phyloP scores from a whole-genome alignment of 495 filamentous ascomycete genomes.

The Hypoxylon rickii region DNA sequence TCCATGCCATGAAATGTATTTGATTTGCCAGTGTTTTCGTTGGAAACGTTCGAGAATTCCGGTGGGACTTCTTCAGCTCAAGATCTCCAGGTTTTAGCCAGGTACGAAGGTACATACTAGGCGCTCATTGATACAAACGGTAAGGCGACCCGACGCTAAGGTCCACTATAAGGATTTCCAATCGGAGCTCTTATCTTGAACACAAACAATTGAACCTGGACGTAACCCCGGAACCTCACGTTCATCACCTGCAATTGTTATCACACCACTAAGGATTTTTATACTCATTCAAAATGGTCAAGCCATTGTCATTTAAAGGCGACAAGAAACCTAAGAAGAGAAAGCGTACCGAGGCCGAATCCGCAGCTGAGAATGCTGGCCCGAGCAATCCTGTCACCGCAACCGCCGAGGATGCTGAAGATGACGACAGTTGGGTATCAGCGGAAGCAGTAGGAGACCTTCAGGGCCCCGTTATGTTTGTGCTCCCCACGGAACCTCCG shows the following conservation, averaged over 20 bases:
- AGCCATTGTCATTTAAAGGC: conserved; percentile 91
- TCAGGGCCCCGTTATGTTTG: conserved; percentile 80
- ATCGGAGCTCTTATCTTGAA: conserved; percentile 8
- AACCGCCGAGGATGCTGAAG: conserved; percentile 50
- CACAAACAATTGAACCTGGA: conserved; percentile 4
- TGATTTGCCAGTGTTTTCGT: too few species aligned
- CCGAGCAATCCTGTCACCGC: conserved; percentile 36
- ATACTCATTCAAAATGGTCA: conserved; percentile 63
- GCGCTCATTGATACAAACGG: too few species aligned
- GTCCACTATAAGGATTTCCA: too few species aligned
- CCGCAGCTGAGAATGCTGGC: conserved; percentile 42
- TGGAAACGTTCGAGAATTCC: too few species aligned
- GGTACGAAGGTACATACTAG: too few species aligned
- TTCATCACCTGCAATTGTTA: background rate
- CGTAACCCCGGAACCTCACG: background rate
- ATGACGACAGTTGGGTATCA: conserved; percentile 89
- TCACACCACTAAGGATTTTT: background rate
- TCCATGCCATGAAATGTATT: too few species aligned
- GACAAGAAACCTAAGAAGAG: conserved; percentile 94
- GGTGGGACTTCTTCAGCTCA: too few species aligned
- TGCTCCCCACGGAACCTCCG: conserved; percentile 69
- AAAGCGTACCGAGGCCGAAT: conserved; percentile 63
- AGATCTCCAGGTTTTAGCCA: too few species aligned
- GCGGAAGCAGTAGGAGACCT: conserved; percentile 77
- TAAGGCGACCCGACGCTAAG: too few species aligned